Evolutionary conservation across 73 alveolate species (phyloP).

Genomic region (Paramecium pentaurelia): DNA sequence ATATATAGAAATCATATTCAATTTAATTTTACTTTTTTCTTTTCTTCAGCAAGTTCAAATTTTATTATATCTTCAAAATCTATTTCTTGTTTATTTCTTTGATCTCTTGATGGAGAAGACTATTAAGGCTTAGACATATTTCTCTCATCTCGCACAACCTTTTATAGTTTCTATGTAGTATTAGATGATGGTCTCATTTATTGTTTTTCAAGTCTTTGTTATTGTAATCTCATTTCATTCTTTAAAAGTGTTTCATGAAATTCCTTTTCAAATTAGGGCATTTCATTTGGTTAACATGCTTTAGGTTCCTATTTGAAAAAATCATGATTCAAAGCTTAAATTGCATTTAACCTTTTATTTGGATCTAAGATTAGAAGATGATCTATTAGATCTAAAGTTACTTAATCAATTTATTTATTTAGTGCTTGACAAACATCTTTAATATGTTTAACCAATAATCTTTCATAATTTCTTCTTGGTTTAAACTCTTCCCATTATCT

Average conservation of each 20-base stretch:
- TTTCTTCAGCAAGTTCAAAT: not conserved
- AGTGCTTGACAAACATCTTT: constrained; percentile 63
- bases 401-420: constrained; percentile 63
- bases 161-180: not conserved
- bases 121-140: not conserved
- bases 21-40: not conserved
- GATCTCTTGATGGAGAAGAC: not conserved
- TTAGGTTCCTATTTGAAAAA: constrained; percentile 80
- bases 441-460: constrained; percentile 73
- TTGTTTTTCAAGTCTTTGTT: constrained; percentile 26
- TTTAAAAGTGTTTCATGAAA: constrained; percentile 90
- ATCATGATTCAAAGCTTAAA: constrained; percentile 88
- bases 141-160: constrained; percentile 3
- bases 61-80: constrained; percentile 9
- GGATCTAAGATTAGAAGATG: constrained; percentile 88
- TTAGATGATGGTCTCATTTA: not conserved
- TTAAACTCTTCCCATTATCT: constrained; percentile 70
- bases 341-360: constrained; percentile 84
- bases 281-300: constrained; percentile 67
- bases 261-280: constrained; percentile 84
- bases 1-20: not conserved
- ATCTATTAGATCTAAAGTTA: constrained; percentile 80
- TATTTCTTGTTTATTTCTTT: not conserved
- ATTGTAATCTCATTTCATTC: constrained; percentile 79
- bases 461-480: constrained; percentile 73